Evolutionary conservation across 2,329 filamentous ascomycete species (phyloP), one percentile per base, ranked within the genome.

Genomic region (Penicillium sp.): DNA sequence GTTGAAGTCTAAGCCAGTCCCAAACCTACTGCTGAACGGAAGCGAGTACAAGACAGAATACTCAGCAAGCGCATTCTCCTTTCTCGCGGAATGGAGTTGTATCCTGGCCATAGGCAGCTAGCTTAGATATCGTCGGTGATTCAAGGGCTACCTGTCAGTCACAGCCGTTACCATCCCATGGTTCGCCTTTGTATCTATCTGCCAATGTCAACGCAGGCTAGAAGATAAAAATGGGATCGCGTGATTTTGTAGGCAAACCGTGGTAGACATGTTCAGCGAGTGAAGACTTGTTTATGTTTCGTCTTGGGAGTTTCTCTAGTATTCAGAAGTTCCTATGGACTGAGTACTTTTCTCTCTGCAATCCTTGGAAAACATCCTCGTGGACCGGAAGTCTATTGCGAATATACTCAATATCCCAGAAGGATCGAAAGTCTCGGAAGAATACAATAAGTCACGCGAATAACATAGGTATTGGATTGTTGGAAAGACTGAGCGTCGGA

Each of bases 201-300:
- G 14, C 42, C 14, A 33, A 48, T 55, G 11, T 46, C 33, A 13
- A 19, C 53, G 28, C 8, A 13, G 10, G n/a, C 19, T 22, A 19
- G 4, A 28, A 45, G 26, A 35, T 49, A 25, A 53, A 46, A 57
- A 55, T 57, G 57, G 40, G 26, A 48, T 56, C 55, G 61, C 55
- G 52, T 61, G 46, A 35, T 38, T 42, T 45, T 30, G 13, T 35
- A 40, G 26, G 1, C 4, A 10, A 43, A 26, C 52, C 43, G 30
- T 26, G n/a, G 57, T 33, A 40, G 30, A 6, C 53, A 7, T 16
- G 45, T 10, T 14, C 14, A 51, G 40, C 46, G 48, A 38, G 54
- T 14, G 30, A 26, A 49, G 54, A 14, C 33, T 26, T 28, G 13
- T 38, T 28, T 48, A 2, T 16, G 45, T 3, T 10, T 46, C 2